phyloP scores from a whole-genome alignment of 2,329 filamentous ascomycete species.

The Cladosporium austrohemisphaericum region DNA sequence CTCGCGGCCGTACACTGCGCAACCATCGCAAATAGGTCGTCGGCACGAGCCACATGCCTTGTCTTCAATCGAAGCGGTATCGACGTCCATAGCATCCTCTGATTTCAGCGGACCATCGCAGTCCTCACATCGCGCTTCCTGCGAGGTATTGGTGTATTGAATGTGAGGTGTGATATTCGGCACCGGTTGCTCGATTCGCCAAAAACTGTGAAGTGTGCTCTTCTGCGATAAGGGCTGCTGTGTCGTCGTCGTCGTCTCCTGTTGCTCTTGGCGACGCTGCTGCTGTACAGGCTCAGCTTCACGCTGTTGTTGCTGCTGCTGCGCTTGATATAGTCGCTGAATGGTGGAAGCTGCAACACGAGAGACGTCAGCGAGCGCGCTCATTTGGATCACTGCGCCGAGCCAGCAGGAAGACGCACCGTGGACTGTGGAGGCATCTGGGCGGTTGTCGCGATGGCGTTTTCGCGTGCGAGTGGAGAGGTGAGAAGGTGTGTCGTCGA shows the following conservation, averaged over 20 bases:
- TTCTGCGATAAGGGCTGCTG: slow-evolving; percentile 32
- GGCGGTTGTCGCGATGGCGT: slow-evolving; percentile 55
- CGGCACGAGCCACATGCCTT: slow-evolving; percentile 39
- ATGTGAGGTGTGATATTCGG: slow-evolving; percentile 15
- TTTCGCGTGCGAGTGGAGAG: slow-evolving; percentile 58
- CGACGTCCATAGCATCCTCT: slow-evolving; percentile 36
- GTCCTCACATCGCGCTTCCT: slow-evolving; percentile 39
- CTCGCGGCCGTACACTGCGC: slow-evolving; percentile 37
- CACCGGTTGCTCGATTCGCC: slow-evolving; percentile 37
- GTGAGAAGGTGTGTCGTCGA: slow-evolving; percentile 30
- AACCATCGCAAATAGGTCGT: slow-evolving; percentile 40
- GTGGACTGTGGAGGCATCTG: slow-evolving; percentile 53
- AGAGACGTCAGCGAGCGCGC: slow-evolving; percentile 21
- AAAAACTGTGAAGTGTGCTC: slow-evolving; percentile 47
- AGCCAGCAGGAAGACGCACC: slow-evolving; percentile 35
- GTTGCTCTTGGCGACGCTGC: slow-evolving; percentile 9
- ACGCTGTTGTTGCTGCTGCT: slow-evolving; percentile 31
- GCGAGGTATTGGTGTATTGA: slow-evolving; percentile 2
- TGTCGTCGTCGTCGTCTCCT: slow-evolving; percentile 17
- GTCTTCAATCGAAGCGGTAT: slow-evolving; percentile 27
- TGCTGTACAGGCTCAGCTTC: slow-evolving; percentile 26
- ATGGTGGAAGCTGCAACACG: slow-evolving; percentile 42
- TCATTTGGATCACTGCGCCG: slow-evolving; percentile 18
- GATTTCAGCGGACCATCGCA: slow-evolving; percentile 38
- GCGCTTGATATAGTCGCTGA: slow-evolving; percentile 43